Conservation (phyloP, 2,329 filamentous ascomycete genomes). For the Fusarium nematophilum region DNA sequence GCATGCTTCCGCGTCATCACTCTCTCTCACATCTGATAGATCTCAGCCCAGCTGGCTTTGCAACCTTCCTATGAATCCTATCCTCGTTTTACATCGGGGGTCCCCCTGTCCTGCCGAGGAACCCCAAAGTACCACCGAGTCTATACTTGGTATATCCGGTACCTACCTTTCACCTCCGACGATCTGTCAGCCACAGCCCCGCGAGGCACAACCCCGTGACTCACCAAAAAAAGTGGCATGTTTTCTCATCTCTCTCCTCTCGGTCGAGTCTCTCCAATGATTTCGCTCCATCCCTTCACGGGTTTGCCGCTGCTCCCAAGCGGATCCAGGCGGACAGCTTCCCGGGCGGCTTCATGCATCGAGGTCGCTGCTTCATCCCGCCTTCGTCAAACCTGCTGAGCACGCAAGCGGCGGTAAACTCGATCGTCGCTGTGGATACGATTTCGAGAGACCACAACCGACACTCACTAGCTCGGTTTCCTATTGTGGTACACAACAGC, state of each 20-base stretch:
- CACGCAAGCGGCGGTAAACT: slow-evolving; percentile 23
- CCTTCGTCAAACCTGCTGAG: no score
- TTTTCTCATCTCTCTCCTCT: slow-evolving; percentile 26
- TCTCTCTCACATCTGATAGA: slow-evolving; percentile 38
- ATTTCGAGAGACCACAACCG: slow-evolving; percentile 19
- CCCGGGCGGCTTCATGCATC: slow-evolving; percentile 35
- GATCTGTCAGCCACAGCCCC: slow-evolving; percentile 38
- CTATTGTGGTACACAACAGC: slow-evolving; percentile 19
- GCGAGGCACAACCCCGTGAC: slow-evolving; percentile 38
- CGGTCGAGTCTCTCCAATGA: slow-evolving; percentile 25
- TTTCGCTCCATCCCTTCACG: slow-evolving; percentile 13
- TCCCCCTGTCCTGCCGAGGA: slow-evolving; percentile 2
- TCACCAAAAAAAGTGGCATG: slow-evolving; percentile 30
- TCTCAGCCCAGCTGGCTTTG: slow-evolving; percentile 38
- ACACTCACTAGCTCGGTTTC: no score
- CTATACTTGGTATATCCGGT: slow-evolving; percentile 14
- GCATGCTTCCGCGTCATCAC: slow-evolving; percentile 8
- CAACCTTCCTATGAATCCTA: slow-evolving; percentile 11
- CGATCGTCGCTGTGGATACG: slow-evolving; percentile 25
- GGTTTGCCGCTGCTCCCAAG: neutral
- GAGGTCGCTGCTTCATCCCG: slow-evolving; percentile 17
- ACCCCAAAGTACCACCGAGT: slow-evolving; percentile 3
- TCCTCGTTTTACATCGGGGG: slow-evolving; percentile 29
- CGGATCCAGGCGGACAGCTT: slow-evolving; percentile 25
- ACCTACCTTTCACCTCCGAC: slow-evolving; percentile 21